Percentiles rank a stretch among this genome's conserved stretches.
Conservation (phyloP, 495 filamentous ascomycete genomes). For the Penicillium egyptiacum region DNA sequence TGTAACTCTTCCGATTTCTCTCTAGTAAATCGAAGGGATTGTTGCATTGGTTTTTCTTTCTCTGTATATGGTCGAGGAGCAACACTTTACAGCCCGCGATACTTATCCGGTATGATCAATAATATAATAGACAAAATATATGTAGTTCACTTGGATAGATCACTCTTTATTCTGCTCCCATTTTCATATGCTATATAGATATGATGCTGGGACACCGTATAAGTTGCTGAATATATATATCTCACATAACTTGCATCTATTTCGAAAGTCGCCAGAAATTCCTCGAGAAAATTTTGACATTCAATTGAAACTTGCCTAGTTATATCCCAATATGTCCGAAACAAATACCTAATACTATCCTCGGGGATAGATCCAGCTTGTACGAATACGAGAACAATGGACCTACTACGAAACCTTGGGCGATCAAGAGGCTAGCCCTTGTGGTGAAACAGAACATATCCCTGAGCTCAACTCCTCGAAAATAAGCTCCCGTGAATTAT, state of each 20-base stretch:
- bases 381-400: no score
- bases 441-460: background rate
- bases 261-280: background rate
- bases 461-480: background rate
- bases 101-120: background rate
- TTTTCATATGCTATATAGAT: background rate
- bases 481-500: background rate
- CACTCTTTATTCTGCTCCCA: background rate
- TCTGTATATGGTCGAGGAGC: background rate
- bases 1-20: background rate
- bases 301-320: background rate
- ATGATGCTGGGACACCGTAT: background rate
- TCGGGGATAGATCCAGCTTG: no score
- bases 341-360: no score
- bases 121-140: background rate
- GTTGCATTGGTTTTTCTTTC: background rate
- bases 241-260: background rate
- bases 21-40: background rate
- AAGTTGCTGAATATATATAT: background rate
- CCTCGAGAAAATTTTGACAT: background rate
- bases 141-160: background rate
- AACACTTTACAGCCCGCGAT: background rate
- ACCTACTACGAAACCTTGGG: no score
- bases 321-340: no score
- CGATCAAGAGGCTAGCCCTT: no score